Percentiles rank a stretch among this genome's conserved stretches.
These are phyloP conservation scores for Eleusine coracana DNA, from an alignment of 176 grass and related monocot genomes.

Conservation along the genomic window DNA sequence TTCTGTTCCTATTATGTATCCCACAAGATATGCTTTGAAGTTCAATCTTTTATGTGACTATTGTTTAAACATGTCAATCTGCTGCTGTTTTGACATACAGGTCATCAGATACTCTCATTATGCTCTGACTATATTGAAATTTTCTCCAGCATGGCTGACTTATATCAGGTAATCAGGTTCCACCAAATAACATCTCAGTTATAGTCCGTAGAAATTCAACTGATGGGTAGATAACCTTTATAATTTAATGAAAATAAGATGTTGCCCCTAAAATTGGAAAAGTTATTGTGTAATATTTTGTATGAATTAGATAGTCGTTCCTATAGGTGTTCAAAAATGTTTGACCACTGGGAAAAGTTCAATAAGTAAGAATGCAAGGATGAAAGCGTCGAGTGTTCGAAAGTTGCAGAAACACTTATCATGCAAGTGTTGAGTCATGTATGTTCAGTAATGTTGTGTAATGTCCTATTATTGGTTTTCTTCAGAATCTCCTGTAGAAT, in stretches of 20 bases:
- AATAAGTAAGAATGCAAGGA: neutral
- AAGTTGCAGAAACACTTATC: neutral
- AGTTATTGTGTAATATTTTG: no score
- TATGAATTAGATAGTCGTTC: neutral
- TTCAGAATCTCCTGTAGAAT: no score
- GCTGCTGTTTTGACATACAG: constrained; percentile 42
- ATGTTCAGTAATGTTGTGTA: no score
- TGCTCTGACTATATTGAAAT: constrained; percentile 62
- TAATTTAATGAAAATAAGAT: neutral
- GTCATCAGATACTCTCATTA: constrained; percentile 93
- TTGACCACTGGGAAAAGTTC: neutral
- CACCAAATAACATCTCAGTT: neutral
- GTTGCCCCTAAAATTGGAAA: neutral
- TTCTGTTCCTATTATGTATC: neutral
- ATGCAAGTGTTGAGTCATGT: neutral
- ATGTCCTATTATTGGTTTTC: no score
- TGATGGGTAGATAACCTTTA: neutral
- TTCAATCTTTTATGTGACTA: neutral
- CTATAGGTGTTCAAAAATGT: neutral
- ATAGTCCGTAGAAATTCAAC: neutral
- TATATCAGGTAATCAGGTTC: constrained; percentile 96
- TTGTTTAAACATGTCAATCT: neutral
- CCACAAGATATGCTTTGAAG: neutral
- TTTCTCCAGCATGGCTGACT: constrained; percentile 70
- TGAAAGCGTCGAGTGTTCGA: neutral